A percentile compares a stretch with the other conserved stretches of the same genome.
phyloP scores from a whole-genome alignment of 495 filamentous ascomycete genomes.

The Achaetomiella virescens region DNA sequence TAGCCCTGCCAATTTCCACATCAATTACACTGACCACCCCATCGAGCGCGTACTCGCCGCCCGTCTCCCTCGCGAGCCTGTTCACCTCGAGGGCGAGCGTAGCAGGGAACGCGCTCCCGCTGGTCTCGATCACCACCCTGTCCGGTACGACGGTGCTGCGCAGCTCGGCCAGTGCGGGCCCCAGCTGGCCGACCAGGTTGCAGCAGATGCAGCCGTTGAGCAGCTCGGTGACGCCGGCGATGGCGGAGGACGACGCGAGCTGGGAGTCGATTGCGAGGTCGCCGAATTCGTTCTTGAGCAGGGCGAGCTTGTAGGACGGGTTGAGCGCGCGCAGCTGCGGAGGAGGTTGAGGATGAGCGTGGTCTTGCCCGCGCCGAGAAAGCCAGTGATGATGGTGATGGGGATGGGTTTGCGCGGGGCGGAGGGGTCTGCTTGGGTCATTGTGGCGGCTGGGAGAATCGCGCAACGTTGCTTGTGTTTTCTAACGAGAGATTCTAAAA shows the following conservation, averaged over 20 bases:
- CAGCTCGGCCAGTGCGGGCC: conserved; percentile 69
- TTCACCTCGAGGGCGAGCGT: conserved; percentile 93
- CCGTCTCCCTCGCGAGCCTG: conserved; percentile 58
- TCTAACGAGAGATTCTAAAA: not conserved
- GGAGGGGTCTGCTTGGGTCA: not conserved
- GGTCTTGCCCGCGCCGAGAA: conserved; percentile 90
- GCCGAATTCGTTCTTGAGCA: conserved; percentile 97
- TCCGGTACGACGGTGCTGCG: conserved; percentile 55
- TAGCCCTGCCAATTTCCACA: conserved; percentile 97
- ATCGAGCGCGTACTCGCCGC: conserved; percentile 66
- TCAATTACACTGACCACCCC: conserved; percentile 91
- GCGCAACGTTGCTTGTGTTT: too few species aligned
- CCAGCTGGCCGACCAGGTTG: conserved; percentile 88
- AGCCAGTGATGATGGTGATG: conserved; percentile 91
- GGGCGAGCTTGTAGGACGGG: conserved; percentile 73
- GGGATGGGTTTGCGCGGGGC: conserved; percentile 53
- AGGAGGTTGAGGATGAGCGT: conserved; percentile 85
- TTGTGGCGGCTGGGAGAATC: not conserved
- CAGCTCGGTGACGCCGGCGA: conserved; percentile 85
- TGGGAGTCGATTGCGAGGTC: conserved; percentile 90
- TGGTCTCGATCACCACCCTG: conserved; percentile 89
- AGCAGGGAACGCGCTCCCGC: conserved; percentile 79
- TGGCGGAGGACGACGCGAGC: conserved; percentile 70
- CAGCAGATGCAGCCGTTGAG: conserved; percentile 98
- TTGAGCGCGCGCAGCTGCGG: conserved; percentile 64